Evolutionary conservation across 2,329 filamentous ascomycete species (phyloP), one percentile per base, ranked within the genome.

Genomic region (Colletotrichum caudatum): DNA sequence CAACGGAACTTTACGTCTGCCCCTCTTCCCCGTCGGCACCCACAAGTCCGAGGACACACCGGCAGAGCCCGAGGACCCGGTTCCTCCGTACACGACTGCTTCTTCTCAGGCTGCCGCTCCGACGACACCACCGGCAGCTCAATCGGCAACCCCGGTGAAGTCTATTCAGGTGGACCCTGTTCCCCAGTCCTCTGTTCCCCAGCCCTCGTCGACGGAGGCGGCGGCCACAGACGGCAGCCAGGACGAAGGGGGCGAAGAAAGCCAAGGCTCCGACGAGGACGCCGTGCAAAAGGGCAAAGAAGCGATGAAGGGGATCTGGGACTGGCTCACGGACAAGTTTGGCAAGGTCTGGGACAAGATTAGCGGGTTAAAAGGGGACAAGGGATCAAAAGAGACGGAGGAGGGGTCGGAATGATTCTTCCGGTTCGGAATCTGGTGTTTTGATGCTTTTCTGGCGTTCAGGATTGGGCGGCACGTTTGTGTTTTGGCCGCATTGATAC

Each of bases 1-100:
- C 79, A 98, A 98, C 78, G 95, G 95, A 61, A 97, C 94, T 0
- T 83, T 98, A 7, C 87, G 91, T 14, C 86, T 95, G 16, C 93
- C 93, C 0, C 82, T 95, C 33, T 86, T 86, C 69, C 85, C 91
- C 0, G 78, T 89, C 16, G 92, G 92, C 5, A 78, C 89, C 2
- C 93, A 95, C 77, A 84, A 87, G 59, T 77, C 84, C 0, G 84
- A 85, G 20, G 81, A 84, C 2, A 80, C 80, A 2, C 79, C 85
- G 0, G 83, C 87, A 26, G 84, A 84, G n/a, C 89, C 87, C 0
- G 79, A 80, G 1, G 90, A 92, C 74, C 89, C 90, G 0, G 82
- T 81, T 16, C 77, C 79, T 18, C 77, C 73, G 74, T 74, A 72
- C n/a, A 61, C 71, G 37, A 65, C 75, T 9, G 62, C 74, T n/a